These are phyloP conservation scores for Chaetomium tenue DNA, from an alignment of 495 filamentous ascomycete species.

Conservation along the genomic window DNA sequence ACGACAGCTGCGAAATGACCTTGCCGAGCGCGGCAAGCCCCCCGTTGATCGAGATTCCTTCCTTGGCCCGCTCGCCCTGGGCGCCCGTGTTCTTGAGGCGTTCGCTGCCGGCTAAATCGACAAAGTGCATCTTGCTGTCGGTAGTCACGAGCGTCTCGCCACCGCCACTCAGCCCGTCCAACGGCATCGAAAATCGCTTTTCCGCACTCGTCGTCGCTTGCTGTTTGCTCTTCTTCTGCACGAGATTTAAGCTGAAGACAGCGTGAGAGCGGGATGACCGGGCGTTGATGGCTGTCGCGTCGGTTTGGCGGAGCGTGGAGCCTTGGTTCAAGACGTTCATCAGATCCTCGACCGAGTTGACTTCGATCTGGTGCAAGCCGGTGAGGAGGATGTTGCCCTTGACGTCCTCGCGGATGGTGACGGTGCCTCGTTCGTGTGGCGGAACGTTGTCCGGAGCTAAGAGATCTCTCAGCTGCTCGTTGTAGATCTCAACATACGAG, in stretches of 20 bases:
- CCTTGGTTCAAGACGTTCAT: conserved; percentile 86
- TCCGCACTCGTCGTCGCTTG: conserved; percentile 57
- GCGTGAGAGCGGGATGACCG: conserved; percentile 98
- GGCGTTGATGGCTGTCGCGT: conserved; percentile 98
- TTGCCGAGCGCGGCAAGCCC: conserved; percentile 94
- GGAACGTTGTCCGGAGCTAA: conserved; percentile 75
- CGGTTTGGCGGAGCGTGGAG: conserved; percentile 92
- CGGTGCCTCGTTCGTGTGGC: conserved; percentile 63
- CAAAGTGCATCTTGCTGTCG: conserved; percentile 98
- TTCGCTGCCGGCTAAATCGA: conserved; percentile 97
- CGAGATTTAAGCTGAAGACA: conserved; percentile 91
- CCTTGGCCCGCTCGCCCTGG: conserved; percentile 89
- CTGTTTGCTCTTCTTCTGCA: conserved; percentile 73
- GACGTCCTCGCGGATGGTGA: conserved; percentile 89
- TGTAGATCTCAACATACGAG: conserved; percentile 99
- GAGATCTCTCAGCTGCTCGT: conserved; percentile 90
- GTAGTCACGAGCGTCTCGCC: conserved; percentile 71
- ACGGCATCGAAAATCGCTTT: conserved; percentile 85
- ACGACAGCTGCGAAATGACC: conserved; percentile 97
- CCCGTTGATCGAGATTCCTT: conserved; percentile 98
- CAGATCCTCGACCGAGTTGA: conserved; percentile 91
- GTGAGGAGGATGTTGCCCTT: conserved; percentile 94
- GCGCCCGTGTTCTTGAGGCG: conserved; percentile 95
- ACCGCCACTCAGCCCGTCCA: conserved; percentile 70
- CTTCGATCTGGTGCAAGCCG: conserved; percentile 79